Base-by-base conservation (phyloP, 1,139 yeast species). In the Yamadazyma taylorii region DNA sequence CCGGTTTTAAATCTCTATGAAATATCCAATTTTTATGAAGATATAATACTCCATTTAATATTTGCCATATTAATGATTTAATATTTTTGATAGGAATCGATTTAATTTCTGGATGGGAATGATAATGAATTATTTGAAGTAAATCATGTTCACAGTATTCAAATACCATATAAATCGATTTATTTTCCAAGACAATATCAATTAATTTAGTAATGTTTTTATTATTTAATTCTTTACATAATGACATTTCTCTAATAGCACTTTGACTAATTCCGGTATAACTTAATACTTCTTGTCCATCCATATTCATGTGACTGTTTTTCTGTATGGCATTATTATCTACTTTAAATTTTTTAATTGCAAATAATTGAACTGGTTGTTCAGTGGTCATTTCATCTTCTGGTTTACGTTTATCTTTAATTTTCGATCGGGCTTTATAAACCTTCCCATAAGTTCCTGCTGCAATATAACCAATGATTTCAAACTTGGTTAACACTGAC, bases 371-470 rank as follows among this genome's bases (percentile, higher is more conserved):
- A 2, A 47, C 45, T 15, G 50, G 43, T 13, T 36, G 37, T 23
- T 41, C 42, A 40, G 29, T 36, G 35, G 30, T 21, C 17, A 28
- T 33, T 13, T 39, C 46, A 15, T 43, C 44, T 12, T 41, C 45
- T 10, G 42, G 33, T 36, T 39, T 39, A 25, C 46, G 30, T 62
- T 61, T 50, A 37, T 52, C 49, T 69, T 69, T 21, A 74, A 66
- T 46, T 75, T 77, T 12, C 17, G 44, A 37, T 32, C 48, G 41
- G 3, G 97, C 97, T 58, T 92, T 92, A 66, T 89, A 94, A 21
- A 92, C 99, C 47, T 94, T 81, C 39, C 99, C 99, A 60, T 92
- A 92, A 0, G 99, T 92, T 27, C 99, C 99, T 1, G 98, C 96
- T 0, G 98, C 98, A 43, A 92, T 94, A 60, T 92, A 92, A 0